Evolutionary conservation across 73 alveolate genomes (phyloP), one percentile per base, ranked within the genome.

Genomic region (Paramecium sexaurelia): DNA sequence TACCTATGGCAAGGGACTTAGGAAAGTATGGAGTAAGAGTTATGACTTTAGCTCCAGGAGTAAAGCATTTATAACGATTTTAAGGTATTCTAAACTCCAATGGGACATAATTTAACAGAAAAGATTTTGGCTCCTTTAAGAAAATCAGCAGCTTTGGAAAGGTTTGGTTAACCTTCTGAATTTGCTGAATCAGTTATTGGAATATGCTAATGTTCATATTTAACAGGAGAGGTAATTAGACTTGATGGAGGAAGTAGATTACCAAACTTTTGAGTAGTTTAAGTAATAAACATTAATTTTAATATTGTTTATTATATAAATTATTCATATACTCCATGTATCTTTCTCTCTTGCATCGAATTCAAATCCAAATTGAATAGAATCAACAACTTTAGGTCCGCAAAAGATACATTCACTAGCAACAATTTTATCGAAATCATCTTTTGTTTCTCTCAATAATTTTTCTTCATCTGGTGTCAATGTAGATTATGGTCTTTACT

Each of bases 1-100:
- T 95, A 45, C 99, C 99, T 29, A 95, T 97, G 98, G 99, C 99
- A 35, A 95, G 99, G 84, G 99, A 97, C 73, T 91, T 97, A 57
- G 99, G 98, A 20, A 92, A 91, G 55, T 95, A 45, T 75, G 98
- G 98, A 39, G 95, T 96, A 36, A 95, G 99, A 87, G 98, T 97
- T 11, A 92, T 67, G 32, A 82, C 98, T n/a, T 75, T 97, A 41
- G 98, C 98, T 22, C 99, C 99, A n/a, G 98, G 99, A 32, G 87
- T 95, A 29, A 57, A 26, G 11, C 5, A 13, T 11, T 11, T 61
- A 2, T 26, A 3, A 61, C 17, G 2, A 51, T 51, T 61, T 61
- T 22, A 61, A 78, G 73, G 55, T 78, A 3, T 71, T 96, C 75
- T 51, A 85, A 66, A 94, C 98, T 29, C 99, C 99, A 5, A 91